These are phyloP conservation scores for Asterophora parasitica DNA, from an alignment of 768 basidiomycete species.

Conservation along the genomic window DNA sequence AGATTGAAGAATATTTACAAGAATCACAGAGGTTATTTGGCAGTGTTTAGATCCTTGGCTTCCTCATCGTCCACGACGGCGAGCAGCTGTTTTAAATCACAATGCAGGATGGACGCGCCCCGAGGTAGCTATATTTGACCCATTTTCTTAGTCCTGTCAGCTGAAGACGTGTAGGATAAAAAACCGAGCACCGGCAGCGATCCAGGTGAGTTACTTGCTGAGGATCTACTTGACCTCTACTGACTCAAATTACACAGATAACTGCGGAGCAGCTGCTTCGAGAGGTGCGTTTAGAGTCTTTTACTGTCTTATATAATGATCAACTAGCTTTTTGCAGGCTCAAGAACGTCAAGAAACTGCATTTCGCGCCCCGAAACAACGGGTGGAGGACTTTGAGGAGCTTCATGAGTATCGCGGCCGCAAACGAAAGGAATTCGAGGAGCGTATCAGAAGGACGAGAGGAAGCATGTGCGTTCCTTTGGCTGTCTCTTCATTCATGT, in stretches of 20 bases:
- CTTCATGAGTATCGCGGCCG: slow-evolving; percentile 31
- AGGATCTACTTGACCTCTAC: too few species aligned
- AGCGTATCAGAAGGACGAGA: slow-evolving; percentile 73
- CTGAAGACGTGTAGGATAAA: slow-evolving; percentile 57
- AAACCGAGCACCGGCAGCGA: slow-evolving; percentile 91
- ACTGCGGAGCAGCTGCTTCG: slow-evolving; percentile 97
- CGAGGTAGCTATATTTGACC: not conserved
- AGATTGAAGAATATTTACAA: too few species aligned
- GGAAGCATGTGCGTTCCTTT: slow-evolving; percentile 63
- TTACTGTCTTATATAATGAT: not conserved
- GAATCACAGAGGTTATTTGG: too few species aligned
- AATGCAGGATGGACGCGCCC: slow-evolving; percentile 7
- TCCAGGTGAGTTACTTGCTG: slow-evolving; percentile 60
- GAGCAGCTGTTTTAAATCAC: too few species aligned
- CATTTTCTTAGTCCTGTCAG: too few species aligned
- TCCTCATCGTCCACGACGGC: too few species aligned
- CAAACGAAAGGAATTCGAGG: slow-evolving; percentile 93
- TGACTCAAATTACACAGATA: slow-evolving; percentile 51
- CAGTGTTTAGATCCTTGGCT: too few species aligned
- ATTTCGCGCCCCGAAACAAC: slow-evolving; percentile 89
- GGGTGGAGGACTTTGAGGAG: slow-evolving; percentile 68
- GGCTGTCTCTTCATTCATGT: not conserved
- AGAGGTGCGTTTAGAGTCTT: slow-evolving; percentile 49
- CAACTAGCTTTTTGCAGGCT: slow-evolving; percentile 45
- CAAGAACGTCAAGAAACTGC: slow-evolving; percentile 96